Evolutionary conservation across 108 stramenopile species (phyloP).

Genomic region (Pseudonitzschia pungens): DNA sequence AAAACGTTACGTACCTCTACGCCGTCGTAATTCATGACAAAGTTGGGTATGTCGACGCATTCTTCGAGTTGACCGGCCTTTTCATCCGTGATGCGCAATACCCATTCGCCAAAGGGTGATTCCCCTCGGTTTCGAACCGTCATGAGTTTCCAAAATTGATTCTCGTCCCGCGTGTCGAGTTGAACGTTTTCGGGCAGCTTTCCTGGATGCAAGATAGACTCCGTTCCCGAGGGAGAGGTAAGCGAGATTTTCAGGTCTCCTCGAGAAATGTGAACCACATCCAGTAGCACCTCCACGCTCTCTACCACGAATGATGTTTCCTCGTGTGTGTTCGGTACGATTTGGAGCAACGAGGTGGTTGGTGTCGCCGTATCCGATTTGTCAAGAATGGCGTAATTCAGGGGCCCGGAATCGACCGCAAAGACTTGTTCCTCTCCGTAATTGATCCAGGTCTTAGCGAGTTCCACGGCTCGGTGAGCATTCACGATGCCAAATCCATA

Average conservation of each 20-base stretch:
- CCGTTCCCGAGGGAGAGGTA: slow-evolving; percentile 16
- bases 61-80: slow-evolving; percentile 13
- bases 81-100: neutral
- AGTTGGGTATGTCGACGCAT: slow-evolving; percentile 32
- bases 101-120: slow-evolving; percentile 7
- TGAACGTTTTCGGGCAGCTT: neutral
- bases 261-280: slow-evolving; percentile 20
- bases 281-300: slow-evolving; percentile 21
- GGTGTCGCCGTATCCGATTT: neutral
- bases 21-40: slow-evolving; percentile 13
- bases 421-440: slow-evolving; percentile 29
- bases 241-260: slow-evolving; percentile 31
- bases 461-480: slow-evolving; percentile 38
- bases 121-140: neutral
- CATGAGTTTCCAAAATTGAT: slow-evolving; percentile 14
- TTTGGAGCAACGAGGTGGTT: neutral
- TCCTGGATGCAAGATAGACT: slow-evolving; percentile 6
- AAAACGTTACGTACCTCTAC: neutral
- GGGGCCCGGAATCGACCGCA: slow-evolving; percentile 12
- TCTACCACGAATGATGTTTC: slow-evolving; percentile 12
- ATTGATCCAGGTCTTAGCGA: slow-evolving; percentile 28
- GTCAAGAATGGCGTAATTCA: slow-evolving; percentile 19
- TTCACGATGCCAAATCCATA: slow-evolving; percentile 58
- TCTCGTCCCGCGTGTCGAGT: neutral
- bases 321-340: neutral